Evolutionary conservation across 2,329 filamentous ascomycete genomes (phyloP).

Genomic region (Periconia sp.): DNA sequence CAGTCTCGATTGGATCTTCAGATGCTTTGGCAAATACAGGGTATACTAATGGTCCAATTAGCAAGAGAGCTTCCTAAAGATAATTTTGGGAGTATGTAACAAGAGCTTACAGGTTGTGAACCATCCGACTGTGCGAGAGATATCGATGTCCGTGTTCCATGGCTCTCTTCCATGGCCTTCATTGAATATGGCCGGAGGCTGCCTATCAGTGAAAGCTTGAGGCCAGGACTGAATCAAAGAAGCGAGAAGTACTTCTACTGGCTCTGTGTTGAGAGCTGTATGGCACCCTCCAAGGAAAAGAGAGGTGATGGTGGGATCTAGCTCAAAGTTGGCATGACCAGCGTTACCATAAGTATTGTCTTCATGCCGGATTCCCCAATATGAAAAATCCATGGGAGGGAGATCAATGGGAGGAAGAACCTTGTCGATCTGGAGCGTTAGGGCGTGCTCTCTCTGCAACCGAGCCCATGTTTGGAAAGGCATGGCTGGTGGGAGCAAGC

Average conservation of each 20-base stretch:
- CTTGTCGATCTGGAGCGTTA: conserved; percentile 24
- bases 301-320: conserved; percentile 29
- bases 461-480: conserved; percentile 49
- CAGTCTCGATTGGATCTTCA: conserved; percentile 51
- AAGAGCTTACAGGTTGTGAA: conserved; percentile 58
- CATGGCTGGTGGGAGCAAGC: conserved; percentile 37
- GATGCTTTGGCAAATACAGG: conserved; percentile 47
- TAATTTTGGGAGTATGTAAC: conserved; percentile 1
- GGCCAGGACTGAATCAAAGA: conserved; percentile 63
- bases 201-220: conserved; percentile 61
- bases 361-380: conserved; percentile 47
- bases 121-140: conserved; percentile 66
- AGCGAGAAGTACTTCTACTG: conserved; percentile 62
- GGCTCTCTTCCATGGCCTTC: conserved; percentile 47
- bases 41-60: too few species aligned
- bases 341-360: conserved; percentile 47
- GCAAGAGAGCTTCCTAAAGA: neutral
- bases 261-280: conserved; percentile 58
- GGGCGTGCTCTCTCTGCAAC: conserved; percentile 44
- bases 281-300: conserved; percentile 41
- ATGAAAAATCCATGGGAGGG: conserved; percentile 40
- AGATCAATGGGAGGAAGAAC: conserved; percentile 37
- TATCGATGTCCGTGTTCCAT: conserved; percentile 55
- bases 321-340: conserved; percentile 38
- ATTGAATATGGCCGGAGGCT: conserved; percentile 56